phyloP scores from a whole-genome alignment of 148 eudicot species.

The Dysphania ambrosioides region DNA sequence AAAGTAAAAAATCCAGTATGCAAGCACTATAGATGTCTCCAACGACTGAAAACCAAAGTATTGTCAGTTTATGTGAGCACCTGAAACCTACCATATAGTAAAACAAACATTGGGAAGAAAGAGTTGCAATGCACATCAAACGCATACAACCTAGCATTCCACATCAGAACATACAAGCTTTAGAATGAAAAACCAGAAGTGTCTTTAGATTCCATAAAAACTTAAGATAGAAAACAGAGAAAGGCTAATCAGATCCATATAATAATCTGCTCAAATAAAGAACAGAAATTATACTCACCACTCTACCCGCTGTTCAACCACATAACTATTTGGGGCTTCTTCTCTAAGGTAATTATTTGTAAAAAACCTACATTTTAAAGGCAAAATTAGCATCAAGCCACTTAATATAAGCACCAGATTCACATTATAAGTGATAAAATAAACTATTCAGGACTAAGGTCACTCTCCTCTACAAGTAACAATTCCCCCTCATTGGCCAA shows the following conservation, averaged over 20 bases:
- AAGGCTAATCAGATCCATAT: background rate
- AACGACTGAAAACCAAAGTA: background rate
- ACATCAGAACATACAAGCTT: background rate
- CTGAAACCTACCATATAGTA: conserved; percentile 69
- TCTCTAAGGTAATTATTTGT: conserved; percentile 93
- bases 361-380: conserved; percentile 56
- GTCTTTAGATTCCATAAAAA: background rate
- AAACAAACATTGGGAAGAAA: conserved; percentile 88
- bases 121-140: conserved; percentile 99
- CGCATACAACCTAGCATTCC: conserved; percentile 77
- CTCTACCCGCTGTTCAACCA: conserved; percentile 98
- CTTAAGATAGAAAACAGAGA: no score
- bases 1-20: background rate
- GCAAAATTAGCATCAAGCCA: conserved; percentile 11
- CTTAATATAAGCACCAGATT: background rate
- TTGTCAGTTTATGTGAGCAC: background rate
- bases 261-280: background rate
- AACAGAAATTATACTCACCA: conserved; percentile 58
- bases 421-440: background rate
- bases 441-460: background rate
- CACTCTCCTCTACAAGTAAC: background rate
- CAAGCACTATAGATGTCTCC: no score
- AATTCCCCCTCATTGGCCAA: no score
- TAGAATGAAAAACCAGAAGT: background rate
- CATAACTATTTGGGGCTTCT: conserved; percentile 92